These are phyloP conservation scores for Metarhizium anisopliae DNA, from an alignment of 2,329 filamentous ascomycete genomes.

Conservation along the genomic window DNA sequence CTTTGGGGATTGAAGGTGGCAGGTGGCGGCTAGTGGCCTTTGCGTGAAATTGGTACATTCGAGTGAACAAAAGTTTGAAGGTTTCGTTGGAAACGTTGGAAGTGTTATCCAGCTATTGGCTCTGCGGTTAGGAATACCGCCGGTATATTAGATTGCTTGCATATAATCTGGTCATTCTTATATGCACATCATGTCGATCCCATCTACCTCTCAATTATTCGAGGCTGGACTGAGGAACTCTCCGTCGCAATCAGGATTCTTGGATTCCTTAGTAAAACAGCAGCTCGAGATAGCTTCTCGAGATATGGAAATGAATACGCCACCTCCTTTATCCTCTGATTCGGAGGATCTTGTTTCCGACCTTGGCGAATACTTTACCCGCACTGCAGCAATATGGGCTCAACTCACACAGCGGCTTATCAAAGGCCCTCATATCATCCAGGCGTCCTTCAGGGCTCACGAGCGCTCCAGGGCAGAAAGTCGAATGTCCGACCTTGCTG, in stretches of 20 bases:
- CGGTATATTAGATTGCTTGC: neutral
- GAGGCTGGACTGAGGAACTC: conserved; percentile 15
- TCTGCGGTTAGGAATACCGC: neutral
- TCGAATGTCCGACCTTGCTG: conserved; percentile 18
- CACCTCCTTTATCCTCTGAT: conserved; percentile 8
- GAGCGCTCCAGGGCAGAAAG: conserved; percentile 15
- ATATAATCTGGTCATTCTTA: neutral
- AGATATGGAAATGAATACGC: conserved; percentile 13
- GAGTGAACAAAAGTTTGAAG: neutral
- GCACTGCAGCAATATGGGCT: conserved; percentile 24
- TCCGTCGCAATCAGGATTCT: conserved; percentile 3
- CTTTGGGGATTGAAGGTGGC: conserved; percentile 2
- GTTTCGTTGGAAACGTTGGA: neutral
- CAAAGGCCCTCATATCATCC: conserved; percentile 22
- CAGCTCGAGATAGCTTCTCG: conserved; percentile 17
- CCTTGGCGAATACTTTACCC: conserved; percentile 26
- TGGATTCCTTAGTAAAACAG: conserved; percentile 20
- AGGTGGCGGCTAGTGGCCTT: neutral
- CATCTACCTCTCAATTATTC: conserved; percentile 19
- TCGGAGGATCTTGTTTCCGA: conserved; percentile 22
- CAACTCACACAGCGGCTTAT: conserved; percentile 24
- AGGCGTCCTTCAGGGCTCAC: conserved; percentile 18
- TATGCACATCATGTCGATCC: conserved; percentile 13
- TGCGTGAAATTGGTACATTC: neutral
- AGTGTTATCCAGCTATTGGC: neutral